These are phyloP conservation scores for Fusarium cicatricum DNA, from an alignment of 2,329 filamentous ascomycete genomes.

Conservation along the genomic window DNA sequence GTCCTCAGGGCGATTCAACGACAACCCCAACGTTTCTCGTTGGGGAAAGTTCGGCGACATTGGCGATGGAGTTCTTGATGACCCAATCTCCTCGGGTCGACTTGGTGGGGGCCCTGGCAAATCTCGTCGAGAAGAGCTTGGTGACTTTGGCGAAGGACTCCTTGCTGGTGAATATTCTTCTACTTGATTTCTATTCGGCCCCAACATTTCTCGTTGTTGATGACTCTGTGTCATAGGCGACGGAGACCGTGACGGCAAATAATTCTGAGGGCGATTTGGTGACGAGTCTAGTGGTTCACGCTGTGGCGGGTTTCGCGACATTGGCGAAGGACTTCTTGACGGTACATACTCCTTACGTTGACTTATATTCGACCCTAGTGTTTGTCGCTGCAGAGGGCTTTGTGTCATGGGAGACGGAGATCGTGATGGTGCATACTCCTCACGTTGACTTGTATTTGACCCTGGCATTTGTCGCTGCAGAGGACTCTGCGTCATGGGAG, in stretches of 20 bases:
- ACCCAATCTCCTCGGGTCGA: neutral
- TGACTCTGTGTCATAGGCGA: conserved; percentile 21
- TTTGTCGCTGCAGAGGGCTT: no score
- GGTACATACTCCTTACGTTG: neutral
- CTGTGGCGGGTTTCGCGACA: neutral
- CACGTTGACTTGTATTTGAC: no score
- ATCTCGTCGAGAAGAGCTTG: neutral
- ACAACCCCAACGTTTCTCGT: neutral
- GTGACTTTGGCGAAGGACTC: neutral
- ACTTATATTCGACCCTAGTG: no score
- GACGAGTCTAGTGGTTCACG: neutral
- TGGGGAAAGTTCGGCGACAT: neutral
- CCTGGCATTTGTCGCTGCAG: no score
- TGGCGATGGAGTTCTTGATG: neutral
- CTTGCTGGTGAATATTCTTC: neutral
- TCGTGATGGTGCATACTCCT: neutral
- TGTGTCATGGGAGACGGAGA: neutral
- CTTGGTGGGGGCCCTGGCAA: no score
- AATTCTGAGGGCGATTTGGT: neutral
- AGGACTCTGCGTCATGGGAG: no score
- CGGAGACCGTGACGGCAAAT: conserved; percentile 5
- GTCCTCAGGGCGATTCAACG: neutral
- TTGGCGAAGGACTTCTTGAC: neutral
- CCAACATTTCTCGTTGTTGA: conserved; percentile 7
- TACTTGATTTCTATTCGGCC: neutral